These are phyloP conservation scores for Ceratobasidium sp. DNA, from an alignment of 1,284 basidiomycete genomes.

Conservation along the genomic window DNA sequence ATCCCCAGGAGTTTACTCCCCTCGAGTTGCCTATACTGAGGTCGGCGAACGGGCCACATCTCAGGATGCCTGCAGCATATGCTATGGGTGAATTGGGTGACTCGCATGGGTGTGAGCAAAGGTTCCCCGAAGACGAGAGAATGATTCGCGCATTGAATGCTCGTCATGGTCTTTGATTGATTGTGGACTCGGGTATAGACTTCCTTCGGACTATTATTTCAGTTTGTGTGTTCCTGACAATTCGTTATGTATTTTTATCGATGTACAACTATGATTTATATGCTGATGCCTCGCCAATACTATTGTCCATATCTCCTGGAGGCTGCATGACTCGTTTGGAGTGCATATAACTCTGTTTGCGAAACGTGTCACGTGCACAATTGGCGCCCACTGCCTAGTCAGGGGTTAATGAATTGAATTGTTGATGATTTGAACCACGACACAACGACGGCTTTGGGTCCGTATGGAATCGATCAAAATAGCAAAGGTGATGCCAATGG, in stretches of 20 bases:
- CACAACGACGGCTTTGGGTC: not conserved
- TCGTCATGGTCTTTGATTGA: conserved; percentile 52
- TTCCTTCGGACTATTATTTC: conserved; percentile 15
- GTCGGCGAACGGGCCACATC: conserved; percentile 15
- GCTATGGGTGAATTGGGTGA: conserved; percentile 33
- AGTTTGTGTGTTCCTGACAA: conserved; percentile 1
- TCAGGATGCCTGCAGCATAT: conserved; percentile 10
- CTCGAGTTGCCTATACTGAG: conserved; percentile 23
- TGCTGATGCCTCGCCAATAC: not conserved
- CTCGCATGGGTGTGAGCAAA: conserved; percentile 55
- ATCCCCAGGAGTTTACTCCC: not conserved
- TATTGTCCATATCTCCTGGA: not conserved
- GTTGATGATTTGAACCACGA: conserved; percentile 30
- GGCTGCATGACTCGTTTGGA: not conserved
- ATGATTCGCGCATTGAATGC: conserved; percentile 70
- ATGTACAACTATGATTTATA: conserved; percentile 23
- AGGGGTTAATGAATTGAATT: conserved; percentile 4
- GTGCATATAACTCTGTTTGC: conserved; percentile 51
- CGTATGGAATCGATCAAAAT: conserved; percentile 59
- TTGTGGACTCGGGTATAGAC: not conserved
- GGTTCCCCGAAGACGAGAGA: conserved; percentile 68
- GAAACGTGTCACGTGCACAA: conserved; percentile 43
- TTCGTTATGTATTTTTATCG: conserved; percentile 34
- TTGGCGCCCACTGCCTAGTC: not conserved
- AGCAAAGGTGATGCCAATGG: conserved; percentile 51